phyloP scores from a whole-genome alignment of 202 grass and related monocot species.

The Brachypodium distachyon region DNA sequence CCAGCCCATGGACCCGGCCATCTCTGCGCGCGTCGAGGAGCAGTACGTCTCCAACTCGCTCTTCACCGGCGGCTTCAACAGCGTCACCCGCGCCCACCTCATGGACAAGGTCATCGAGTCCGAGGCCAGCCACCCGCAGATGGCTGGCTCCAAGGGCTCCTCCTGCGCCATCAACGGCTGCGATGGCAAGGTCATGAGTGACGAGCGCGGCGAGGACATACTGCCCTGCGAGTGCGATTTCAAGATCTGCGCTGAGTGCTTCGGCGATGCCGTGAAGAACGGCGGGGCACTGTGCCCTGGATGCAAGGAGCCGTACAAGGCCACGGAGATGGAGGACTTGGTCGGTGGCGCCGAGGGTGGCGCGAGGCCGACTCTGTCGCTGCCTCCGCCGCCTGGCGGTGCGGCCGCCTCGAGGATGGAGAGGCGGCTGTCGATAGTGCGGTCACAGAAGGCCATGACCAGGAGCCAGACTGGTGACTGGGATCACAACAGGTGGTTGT shows the following conservation, averaged over 20 bases:
- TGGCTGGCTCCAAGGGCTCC: conserved; percentile 89
- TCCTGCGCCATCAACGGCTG: conserved; percentile 77
- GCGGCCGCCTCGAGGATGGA: conserved; percentile 48
- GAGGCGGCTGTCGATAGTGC: conserved; percentile 59
- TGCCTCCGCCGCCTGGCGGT: conserved; percentile 49
- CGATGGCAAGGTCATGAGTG: conserved; percentile 79
- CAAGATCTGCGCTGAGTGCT: conserved; percentile 87
- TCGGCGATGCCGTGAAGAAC: conserved; percentile 74
- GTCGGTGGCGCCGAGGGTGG: neutral
- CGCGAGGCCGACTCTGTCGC: conserved; percentile 25
- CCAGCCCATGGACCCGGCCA: conserved; percentile 78
- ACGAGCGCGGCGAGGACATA: conserved; percentile 84
- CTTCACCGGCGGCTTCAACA: conserved; percentile 95
- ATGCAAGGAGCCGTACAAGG: conserved; percentile 85
- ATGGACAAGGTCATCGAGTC: conserved; percentile 96
- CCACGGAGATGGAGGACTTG: conserved; percentile 76
- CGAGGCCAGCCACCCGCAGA: conserved; percentile 75
- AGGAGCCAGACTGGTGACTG: conserved; percentile 92
- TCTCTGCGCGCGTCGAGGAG: conserved; percentile 87
- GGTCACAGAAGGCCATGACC: conserved; percentile 61
- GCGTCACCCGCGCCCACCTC: conserved; percentile 71
- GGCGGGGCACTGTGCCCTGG: conserved; percentile 67
- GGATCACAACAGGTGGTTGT: conserved; percentile 95
- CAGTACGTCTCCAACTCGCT: conserved; percentile 93
- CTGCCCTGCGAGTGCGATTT: conserved; percentile 88